Conservation (phyloP, 2,329 filamentous ascomycete genomes). For the Alternaria sp. region DNA sequence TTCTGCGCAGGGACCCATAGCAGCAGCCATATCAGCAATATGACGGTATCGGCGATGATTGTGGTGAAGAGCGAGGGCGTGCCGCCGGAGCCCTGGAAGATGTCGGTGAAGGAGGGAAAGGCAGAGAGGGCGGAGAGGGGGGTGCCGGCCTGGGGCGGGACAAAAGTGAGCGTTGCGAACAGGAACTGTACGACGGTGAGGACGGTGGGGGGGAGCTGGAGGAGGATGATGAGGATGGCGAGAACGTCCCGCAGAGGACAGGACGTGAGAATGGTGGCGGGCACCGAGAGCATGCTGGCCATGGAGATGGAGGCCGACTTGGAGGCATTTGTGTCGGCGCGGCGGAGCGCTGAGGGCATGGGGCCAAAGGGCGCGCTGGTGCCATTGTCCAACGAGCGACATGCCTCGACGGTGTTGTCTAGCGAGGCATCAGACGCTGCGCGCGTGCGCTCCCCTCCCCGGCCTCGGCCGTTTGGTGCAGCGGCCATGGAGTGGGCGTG, state of each 20-base stretch:
- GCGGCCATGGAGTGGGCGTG: conserved; percentile 26
- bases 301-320: conserved; percentile 74
- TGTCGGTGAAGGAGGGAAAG: conserved; percentile 82
- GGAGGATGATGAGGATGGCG: conserved; percentile 93
- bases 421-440: conserved; percentile 56
- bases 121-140: conserved; percentile 77
- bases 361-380: conserved; percentile 48
- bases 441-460: conserved; percentile 48
- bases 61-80: conserved; percentile 87
- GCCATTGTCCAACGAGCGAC: conserved; percentile 42
- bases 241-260: conserved; percentile 94
- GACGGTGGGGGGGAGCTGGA: conserved; percentile 88
- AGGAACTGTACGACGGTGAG: conserved; percentile 89
- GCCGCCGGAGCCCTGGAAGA: conserved; percentile 86
- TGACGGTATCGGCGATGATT: conserved; percentile 81
- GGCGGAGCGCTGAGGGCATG: conserved; percentile 63
- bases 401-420: conserved; percentile 51
- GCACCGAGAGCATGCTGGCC: conserved; percentile 73
- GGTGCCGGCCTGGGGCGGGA: conserved; percentile 77
- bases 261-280: conserved; percentile 85
- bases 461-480: conserved; percentile 14
- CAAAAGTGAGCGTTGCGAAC: conserved; percentile 92
- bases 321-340: conserved; percentile 67
- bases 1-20: conserved; percentile 88
- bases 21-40: conserved; percentile 85